Conservation (phyloP, 768 basidiomycete genomes). For the Pisolithus sp. region DNA sequence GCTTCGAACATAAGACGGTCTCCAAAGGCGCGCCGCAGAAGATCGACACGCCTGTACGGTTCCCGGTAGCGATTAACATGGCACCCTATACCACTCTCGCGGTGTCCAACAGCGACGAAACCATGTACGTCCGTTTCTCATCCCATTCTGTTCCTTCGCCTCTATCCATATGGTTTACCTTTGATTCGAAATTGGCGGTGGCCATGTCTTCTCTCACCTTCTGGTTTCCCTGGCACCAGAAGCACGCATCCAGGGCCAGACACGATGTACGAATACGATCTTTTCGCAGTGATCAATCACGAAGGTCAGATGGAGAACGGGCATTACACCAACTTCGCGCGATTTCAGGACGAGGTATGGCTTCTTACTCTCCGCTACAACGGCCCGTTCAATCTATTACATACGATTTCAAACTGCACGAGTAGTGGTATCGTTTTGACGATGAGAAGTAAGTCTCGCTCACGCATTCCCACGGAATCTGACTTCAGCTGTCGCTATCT, state of each 20-base stretch:
- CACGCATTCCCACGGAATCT: too few relatives aligned
- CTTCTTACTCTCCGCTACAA: background rate
- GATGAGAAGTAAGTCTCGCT: constrained; percentile 74
- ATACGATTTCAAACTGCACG: constrained; percentile 3
- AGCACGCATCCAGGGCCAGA: constrained; percentile 49
- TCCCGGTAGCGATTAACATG: constrained; percentile 85
- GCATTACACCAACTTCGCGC: constrained; percentile 85
- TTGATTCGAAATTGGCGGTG: too few relatives aligned
- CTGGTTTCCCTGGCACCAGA: too few relatives aligned
- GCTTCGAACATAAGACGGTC: constrained; percentile 82
- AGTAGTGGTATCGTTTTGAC: constrained; percentile 89
- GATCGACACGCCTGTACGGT: constrained; percentile 75
- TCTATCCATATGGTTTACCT: too few relatives aligned
- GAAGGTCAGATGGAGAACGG: constrained; percentile 93
- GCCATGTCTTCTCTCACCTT: too few relatives aligned
- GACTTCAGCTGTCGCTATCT: too few relatives aligned
- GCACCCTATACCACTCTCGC: constrained; percentile 71
- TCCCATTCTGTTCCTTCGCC: too few relatives aligned
- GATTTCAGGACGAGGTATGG: constrained; percentile 79
- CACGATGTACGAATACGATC: constrained; percentile 79
- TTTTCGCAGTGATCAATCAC: constrained; percentile 91
- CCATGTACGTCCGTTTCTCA: constrained; percentile 16
- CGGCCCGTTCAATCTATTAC: background rate
- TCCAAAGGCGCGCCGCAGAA: constrained; percentile 75
- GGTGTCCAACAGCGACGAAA: constrained; percentile 42